Evolutionary conservation across 192 early-diverging fungal genomes (phyloP).

Genomic region (Obelidium mucronatum): DNA sequence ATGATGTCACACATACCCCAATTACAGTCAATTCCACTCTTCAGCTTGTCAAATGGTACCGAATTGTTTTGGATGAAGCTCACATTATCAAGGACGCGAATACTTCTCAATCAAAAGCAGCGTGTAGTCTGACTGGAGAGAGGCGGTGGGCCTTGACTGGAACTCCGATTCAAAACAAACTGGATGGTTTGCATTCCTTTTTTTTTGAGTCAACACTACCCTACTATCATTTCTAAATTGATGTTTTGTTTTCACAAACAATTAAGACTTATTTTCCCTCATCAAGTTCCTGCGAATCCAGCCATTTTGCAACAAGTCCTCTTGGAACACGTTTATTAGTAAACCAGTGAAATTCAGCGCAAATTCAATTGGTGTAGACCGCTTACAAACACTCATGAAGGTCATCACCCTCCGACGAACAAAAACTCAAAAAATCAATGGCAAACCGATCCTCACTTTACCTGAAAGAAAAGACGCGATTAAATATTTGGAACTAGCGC

Average conservation of each 20-base stretch:
- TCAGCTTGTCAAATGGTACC: conserved; percentile 77
- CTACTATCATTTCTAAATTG: not conserved
- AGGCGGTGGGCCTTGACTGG: conserved; percentile 92
- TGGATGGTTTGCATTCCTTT: conserved; percentile 57
- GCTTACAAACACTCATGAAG: conserved; percentile 72
- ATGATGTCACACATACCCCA: conserved; percentile 20
- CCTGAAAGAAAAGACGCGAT: conserved; percentile 60
- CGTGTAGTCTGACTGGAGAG: conserved; percentile 68
- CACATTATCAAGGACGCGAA: conserved; percentile 87
- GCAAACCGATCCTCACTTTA: conserved; percentile 79
- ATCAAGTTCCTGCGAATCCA: conserved; percentile 81
- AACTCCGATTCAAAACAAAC: conserved; percentile 84
- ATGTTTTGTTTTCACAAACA: not conserved
- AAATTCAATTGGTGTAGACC: conserved; percentile 40
- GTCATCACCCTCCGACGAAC: conserved; percentile 84
- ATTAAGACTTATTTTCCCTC: conserved; percentile 78
- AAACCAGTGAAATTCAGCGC: conserved; percentile 41
- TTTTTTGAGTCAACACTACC: not conserved
- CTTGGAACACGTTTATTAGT: conserved; percentile 48
- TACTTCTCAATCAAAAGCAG: conserved; percentile 78
- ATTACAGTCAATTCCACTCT: conserved; percentile 45
- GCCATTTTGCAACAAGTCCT: conserved; percentile 59
- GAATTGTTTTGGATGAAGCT: conserved; percentile 94
- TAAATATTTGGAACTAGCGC: conserved; percentile 42
- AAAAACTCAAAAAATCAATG: conserved; percentile 79